Evolutionary conservation across 2,329 filamentous ascomycete species (phyloP).

Genomic region (Ceratocystiopsis brevicomis): DNA sequence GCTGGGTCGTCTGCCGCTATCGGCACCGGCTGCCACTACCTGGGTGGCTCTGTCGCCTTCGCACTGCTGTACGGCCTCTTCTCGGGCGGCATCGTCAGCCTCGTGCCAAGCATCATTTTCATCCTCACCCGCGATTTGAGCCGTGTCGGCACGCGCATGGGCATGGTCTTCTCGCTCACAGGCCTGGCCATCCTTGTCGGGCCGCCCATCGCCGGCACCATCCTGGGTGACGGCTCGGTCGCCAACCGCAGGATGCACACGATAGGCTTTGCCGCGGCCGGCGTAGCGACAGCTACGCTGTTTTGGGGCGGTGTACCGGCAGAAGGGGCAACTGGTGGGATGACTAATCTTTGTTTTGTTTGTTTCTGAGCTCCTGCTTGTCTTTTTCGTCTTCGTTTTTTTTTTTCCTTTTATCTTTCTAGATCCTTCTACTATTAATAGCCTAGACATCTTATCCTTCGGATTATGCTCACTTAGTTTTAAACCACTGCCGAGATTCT

Average conservation of each 20-base stretch:
- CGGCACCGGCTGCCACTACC: constrained; percentile 12
- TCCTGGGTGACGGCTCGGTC: constrained; percentile 6
- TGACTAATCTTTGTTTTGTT: too few relatives aligned
- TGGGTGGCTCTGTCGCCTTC: constrained; percentile 19
- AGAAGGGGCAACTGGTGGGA: too few relatives aligned
- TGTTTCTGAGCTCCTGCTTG: too few relatives aligned
- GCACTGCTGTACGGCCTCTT: constrained; percentile 23
- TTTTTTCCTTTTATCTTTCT: too few relatives aligned
- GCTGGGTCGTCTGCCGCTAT: constrained; percentile 9
- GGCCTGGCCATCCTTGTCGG: constrained; percentile 32
- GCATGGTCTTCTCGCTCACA: constrained; percentile 30
- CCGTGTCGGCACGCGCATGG: constrained; percentile 35
- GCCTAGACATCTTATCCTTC: too few relatives aligned
- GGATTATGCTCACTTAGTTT: too few relatives aligned
- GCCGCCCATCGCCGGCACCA: constrained; percentile 29
- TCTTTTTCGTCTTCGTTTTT: too few relatives aligned
- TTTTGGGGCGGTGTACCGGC: constrained; percentile 1
- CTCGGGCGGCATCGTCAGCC: constrained; percentile 18
- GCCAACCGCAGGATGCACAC: constrained; percentile 16
- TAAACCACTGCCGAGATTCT: too few relatives aligned
- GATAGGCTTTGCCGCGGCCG: constrained; percentile 19
- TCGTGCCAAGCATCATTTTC: constrained; percentile 20
- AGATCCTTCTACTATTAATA: too few relatives aligned
- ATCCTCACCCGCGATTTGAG: constrained; percentile 36
- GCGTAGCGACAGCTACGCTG: constrained; percentile 15